These are phyloP conservation scores for Pilaira anomala DNA, from an alignment of 192 early-diverging fungal species.

Conservation along the genomic window DNA sequence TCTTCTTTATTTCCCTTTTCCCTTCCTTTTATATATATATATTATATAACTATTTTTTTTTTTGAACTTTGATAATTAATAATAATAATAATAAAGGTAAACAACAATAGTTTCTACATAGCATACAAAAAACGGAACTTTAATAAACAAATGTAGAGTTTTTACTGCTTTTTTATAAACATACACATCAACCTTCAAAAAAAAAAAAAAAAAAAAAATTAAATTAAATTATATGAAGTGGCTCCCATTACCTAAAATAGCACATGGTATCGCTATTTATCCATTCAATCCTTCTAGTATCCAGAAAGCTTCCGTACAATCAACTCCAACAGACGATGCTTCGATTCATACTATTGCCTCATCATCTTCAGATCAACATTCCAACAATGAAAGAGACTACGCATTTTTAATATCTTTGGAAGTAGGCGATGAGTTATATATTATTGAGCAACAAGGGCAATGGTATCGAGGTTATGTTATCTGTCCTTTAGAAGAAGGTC, in stretches of 20 bases:
- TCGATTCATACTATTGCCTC: conserved; percentile 13
- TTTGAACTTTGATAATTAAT: too few species aligned
- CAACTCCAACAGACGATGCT: conserved; percentile 4
- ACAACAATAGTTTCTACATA: too few species aligned
- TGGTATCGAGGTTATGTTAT: conserved; percentile 66
- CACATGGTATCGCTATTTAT: conserved; percentile 42
- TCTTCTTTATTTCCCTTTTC: too few species aligned
- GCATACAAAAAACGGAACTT: too few species aligned
- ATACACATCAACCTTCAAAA: too few species aligned
- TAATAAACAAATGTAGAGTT: too few species aligned
- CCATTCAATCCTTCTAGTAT: conserved; percentile 37
- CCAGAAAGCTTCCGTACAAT: conserved; percentile 2
- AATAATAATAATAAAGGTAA: too few species aligned
- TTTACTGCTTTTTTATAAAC: too few species aligned
- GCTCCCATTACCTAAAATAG: conserved; percentile 45
- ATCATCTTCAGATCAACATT: conserved; percentile 20
- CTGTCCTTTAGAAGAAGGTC: conserved; percentile 36
- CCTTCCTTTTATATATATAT: too few species aligned
- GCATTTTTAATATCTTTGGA: conserved; percentile 29
- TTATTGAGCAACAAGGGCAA: conserved; percentile 53
- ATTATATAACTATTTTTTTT: too few species aligned
- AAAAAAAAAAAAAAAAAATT: too few species aligned
- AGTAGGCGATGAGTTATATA: conserved; percentile 57
- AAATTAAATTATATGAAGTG: too few species aligned
- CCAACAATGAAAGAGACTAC: conserved; percentile 11